Base-by-base conservation (phyloP, 2,329 filamentous ascomycete genomes). In the Fusarium sp. region DNA sequence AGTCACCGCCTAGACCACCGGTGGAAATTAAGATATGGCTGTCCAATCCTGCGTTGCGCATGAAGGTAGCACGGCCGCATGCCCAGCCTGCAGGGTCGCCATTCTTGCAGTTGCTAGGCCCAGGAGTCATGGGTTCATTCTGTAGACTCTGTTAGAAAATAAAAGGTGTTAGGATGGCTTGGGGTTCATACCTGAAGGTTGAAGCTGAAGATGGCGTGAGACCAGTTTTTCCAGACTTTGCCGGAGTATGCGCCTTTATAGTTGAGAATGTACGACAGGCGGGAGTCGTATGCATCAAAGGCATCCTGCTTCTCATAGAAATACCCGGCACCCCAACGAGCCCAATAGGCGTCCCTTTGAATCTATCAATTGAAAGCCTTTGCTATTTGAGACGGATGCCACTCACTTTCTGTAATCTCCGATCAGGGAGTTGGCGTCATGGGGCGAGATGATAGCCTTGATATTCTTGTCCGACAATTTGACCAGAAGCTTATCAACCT, bases 91-190 rank as follows among this genome's bases (percentile, higher is more conserved):
- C 1, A 3, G 38, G 54, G 0, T 57, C 39, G 0, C 39, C 54
- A 7, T 57, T 57, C 31, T 35, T 24, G 4, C 39, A 57, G 13
- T 45, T 33, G 12, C 54, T 57, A 1, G n/a, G 39, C 0, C n/a
- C 22, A 26, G 39, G 39, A 15, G 54, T 57, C 39, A 57, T 57
- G 3, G 54, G 39, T 17, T 57, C 54, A 14, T 57, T 57, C 54
- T 57, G 5, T 9, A 22, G 26, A 8, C 3, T 22, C 9, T 9
- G 13, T 57, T 9, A 57, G n/a, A 8, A 7, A 1, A 1, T 6
- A 1, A 3, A 0, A 24, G 3, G 3, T 14, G 4, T 20, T 10
- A 3, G 0, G 48, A 7, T 14, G 8, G 1, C 5, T 11, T 15
- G 5, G 2, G 1, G 5, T 7, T 12, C 7, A 0, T 35, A 36